These are phyloP conservation scores for Anthracocystis walkeri DNA, from an alignment of 1,284 basidiomycete genomes.

Conservation along the genomic window DNA sequence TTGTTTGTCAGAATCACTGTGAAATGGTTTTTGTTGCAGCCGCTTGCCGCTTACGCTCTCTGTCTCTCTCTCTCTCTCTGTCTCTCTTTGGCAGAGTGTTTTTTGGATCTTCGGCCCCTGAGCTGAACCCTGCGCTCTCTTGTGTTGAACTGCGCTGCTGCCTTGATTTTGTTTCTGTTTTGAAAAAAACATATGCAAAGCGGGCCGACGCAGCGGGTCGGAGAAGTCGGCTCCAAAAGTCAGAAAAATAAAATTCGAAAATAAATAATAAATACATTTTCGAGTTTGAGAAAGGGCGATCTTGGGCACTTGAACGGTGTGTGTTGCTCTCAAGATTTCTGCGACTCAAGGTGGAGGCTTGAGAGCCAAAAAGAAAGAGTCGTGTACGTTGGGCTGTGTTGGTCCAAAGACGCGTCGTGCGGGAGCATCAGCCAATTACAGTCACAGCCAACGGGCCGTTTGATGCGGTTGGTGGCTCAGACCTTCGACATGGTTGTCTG, in stretches of 20 bases:
- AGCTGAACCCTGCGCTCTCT: constrained; percentile 15
- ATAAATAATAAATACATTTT: not conserved
- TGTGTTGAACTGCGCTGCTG: not conserved
- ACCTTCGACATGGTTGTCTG: not conserved
- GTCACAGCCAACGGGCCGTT: not conserved
- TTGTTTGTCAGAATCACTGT: not conserved
- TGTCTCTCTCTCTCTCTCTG: not conserved
- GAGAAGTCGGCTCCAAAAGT: not conserved
- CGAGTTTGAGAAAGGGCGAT: no score
- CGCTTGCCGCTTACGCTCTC: constrained; percentile 1
- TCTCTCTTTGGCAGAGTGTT: not conserved
- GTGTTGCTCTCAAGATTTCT: constrained; percentile 12
- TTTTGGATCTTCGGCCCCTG: constrained; percentile 17
- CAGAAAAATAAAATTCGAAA: not conserved
- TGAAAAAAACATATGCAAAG: not conserved
- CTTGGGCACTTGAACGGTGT: constrained; percentile 1
- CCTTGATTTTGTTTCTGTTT: not conserved
- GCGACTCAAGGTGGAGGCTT: constrained; percentile 15
- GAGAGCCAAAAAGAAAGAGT: not conserved
- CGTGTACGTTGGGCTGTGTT: constrained; percentile 1
- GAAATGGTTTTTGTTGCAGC: constrained; percentile 1
- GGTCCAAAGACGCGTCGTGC: constrained; percentile 6
- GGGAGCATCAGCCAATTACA: not conserved
- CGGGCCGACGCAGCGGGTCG: not conserved
- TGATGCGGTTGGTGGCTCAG: not conserved